Base-by-base conservation (phyloP, 2,329 filamentous ascomycete species). In the Cercospora zeina region DNA sequence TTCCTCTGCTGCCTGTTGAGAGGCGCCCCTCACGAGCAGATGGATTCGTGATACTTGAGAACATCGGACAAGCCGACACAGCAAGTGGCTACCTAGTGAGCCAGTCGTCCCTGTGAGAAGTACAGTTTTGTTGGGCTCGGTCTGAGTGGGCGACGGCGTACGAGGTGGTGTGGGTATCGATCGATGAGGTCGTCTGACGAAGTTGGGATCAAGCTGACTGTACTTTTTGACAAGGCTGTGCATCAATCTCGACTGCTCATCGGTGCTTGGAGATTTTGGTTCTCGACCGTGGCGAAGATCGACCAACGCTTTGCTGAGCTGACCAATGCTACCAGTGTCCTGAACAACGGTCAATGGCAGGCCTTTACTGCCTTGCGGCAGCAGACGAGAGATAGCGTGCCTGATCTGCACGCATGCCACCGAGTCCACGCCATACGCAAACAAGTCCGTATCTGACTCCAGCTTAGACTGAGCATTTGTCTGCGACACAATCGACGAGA, bases 301-400 rank as follows among this genome's bases (percentile, higher is more conserved):
- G 24, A 77, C 58, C 8, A 82, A 69, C 54, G 74, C 76, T 10
- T 77, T 69, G 19, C 72, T 70, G 13, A 80, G 71, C 49, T 74
- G 72, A 14, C 76, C 66, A n/a, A 87, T 74, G 1, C 79, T 85
- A 0, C 83, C 83, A 59, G 81, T 81, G 62, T 88, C 83, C 65
- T 87, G 86, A 0, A 88, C 80, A 1, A 87, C 71, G 61, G 84
- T 87, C 62, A 83, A 75, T 0, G 85, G 83, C 1, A 87, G 69
- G 0, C 73, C 68, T 30, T 69, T 64, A n/a, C 72, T 57, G 42
- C 66, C 68, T 8, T 71, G 57, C 1, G 75, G 75, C n/a, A 79
- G 66, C 5, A 80, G 66, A 45, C 68, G 67, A 33, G 70, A 70
- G 9, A 80, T 65, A 10, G 72, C 71, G 34, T 72, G 71, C 14